Evolutionary conservation across 2,329 filamentous ascomycete genomes (phyloP), one percentile per base, ranked within the genome.

Genomic region (Coleophoma eucalyptorum): DNA sequence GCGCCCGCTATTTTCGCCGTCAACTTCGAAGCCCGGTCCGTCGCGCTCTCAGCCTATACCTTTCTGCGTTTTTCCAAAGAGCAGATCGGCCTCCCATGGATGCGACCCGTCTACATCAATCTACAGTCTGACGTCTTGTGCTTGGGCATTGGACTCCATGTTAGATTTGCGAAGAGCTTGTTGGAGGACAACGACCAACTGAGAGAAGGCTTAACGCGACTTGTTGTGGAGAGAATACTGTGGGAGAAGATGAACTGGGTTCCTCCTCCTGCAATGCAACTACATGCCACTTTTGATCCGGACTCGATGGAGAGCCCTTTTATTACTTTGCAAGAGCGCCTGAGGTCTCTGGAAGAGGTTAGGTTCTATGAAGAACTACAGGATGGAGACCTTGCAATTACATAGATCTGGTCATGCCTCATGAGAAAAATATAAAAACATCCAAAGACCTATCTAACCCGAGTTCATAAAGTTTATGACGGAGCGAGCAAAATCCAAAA

Each of bases 1-100:
- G 12, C 50, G 20, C 37, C 54, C 37, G 31, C 50, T 49, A 49
- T 60, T 43, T 50, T 54, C 45, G 41, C 32, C 46, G 51, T 58
- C 48, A 59, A 53, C 33, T 42, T 57, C 13, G 57, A 60, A 34
- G 58, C 57, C 18, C 55, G 55, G 12, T 13, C 50, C 19, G 33
- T 56, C 10, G 53, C 59, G 12, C 38, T 60, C 3, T 49, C 53
- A 11, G 58, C 54, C 0, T 58, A 57, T 43, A 50, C 54, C 1
- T 54, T 56, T 3, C 59, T 68, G 10, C 58, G 52, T 4, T 62
- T 68, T 18, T 65, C 53, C 4, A 42, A 42, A 1, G 43, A 45
- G 2, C 50, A 54, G 20, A 42, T 54, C 16, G 49, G 46, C 5
- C 31, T 50, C 4, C 52, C 52, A 1, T 49, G 41, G 16, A 48